Evolutionary conservation across 805 yeast genomes (phyloP).

Genomic region (Saccharomycopsis capsularis): DNA sequence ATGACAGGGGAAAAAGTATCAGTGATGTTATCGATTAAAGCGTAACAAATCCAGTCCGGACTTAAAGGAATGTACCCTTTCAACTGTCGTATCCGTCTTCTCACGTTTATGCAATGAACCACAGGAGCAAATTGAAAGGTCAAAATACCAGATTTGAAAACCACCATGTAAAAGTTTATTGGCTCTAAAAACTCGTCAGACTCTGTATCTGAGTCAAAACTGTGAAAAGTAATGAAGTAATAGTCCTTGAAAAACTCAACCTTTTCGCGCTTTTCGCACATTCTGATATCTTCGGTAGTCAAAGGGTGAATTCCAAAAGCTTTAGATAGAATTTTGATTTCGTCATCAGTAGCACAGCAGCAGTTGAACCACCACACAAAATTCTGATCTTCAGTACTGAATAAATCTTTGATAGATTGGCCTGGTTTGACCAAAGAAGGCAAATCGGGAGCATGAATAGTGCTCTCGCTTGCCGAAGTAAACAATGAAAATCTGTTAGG

Average conservation of each 20-base stretch:
- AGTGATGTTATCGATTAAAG: constrained; percentile 57
- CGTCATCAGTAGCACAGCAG: constrained; percentile 86
- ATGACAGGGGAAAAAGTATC: constrained; percentile 58
- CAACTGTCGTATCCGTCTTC: constrained; percentile 54
- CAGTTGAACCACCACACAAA: constrained; percentile 93
- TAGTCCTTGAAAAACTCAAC: constrained; percentile 86
- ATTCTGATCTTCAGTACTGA: constrained; percentile 33
- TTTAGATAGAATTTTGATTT: constrained; percentile 84
- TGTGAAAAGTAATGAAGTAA: constrained; percentile 93
- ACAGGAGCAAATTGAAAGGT: constrained; percentile 55
- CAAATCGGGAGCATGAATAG: constrained; percentile 82
- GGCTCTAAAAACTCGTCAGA: constrained; percentile 76
- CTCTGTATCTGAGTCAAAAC: constrained; percentile 80
- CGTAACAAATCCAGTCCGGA: constrained; percentile 62
- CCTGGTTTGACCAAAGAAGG: constrained; percentile 65
- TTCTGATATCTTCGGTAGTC: constrained; percentile 93
- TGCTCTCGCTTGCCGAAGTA: constrained; percentile 73
- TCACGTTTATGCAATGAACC: constrained; percentile 50
- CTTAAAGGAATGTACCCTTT: constrained; percentile 52
- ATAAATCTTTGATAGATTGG: constrained; percentile 28
- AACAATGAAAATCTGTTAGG: constrained; percentile 63
- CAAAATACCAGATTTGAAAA: constrained; percentile 51
- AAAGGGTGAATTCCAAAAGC: constrained; percentile 96
- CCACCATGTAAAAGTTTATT: constrained; percentile 51
- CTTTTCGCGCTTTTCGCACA: constrained; percentile 95